These are phyloP conservation scores for Talaromyces sp. DNA, from an alignment of 2,329 filamentous ascomycete genomes.

Conservation along the genomic window DNA sequence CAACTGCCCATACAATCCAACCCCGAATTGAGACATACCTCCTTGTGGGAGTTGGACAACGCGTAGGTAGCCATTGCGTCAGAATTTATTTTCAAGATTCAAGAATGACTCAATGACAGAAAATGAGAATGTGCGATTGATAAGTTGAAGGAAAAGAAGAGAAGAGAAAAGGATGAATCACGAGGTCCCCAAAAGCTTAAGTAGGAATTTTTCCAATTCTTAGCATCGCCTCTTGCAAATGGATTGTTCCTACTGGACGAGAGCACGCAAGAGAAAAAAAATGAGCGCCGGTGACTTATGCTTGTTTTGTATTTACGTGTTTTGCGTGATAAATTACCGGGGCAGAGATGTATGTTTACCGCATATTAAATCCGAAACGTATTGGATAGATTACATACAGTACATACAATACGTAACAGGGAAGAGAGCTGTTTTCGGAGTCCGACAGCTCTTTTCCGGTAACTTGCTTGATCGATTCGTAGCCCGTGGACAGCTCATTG, in stretches of 20 bases:
- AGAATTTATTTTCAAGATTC: constrained; percentile 9
- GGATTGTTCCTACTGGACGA: constrained; percentile 3
- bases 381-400: neutral
- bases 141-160: neutral
- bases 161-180: constrained; percentile 5
- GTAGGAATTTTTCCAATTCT: constrained; percentile 8
- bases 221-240: neutral
- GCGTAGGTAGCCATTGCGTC: constrained; percentile 56
- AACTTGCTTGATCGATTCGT: neutral
- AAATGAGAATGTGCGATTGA: constrained; percentile 10
- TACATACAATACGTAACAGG: neutral
- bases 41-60: constrained; percentile 64
- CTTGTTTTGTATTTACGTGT: neutral
- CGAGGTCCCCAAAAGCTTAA: constrained; percentile 15
- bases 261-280: constrained; percentile 3
- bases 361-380: neutral
- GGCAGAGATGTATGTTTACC: too few relatives aligned
- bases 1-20: too few relatives aligned
- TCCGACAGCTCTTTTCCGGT: constrained; percentile 10
- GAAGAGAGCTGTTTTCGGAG: constrained; percentile 18
- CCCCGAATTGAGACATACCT: constrained; percentile 50
- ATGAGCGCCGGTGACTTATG: constrained; percentile 9
- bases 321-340: too few relatives aligned
- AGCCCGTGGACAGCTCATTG: neutral
- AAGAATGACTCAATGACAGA: neutral